Conservation (phyloP, 2,329 filamentous ascomycete species). For the Epichloe gansuensis region DNA sequence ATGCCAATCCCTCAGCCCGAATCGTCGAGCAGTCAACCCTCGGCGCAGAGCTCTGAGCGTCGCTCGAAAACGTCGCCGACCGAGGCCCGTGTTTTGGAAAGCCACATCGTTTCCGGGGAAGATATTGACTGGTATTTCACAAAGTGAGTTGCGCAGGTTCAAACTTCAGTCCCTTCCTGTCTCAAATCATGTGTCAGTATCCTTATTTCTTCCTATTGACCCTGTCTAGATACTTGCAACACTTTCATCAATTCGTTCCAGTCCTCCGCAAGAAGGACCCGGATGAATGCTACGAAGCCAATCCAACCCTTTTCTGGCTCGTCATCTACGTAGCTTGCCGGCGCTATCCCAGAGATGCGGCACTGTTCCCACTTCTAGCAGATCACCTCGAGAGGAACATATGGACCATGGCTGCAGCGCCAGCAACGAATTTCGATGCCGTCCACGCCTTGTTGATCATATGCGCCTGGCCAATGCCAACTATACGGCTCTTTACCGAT, state of each 20-base stretch:
- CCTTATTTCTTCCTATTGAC: not conserved
- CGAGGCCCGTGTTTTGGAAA: slow-evolving; percentile 32
- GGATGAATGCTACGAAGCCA: slow-evolving; percentile 36
- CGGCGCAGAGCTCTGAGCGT: slow-evolving; percentile 9
- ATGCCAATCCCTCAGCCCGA: slow-evolving; percentile 15
- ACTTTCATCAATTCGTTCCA: slow-evolving; percentile 41
- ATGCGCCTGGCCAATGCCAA: slow-evolving; percentile 39
- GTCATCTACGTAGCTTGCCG: slow-evolving; percentile 38
- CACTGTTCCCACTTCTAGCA: slow-evolving; percentile 31
- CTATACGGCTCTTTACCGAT: slow-evolving; percentile 38
- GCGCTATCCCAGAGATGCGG: slow-evolving; percentile 32
- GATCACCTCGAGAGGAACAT: slow-evolving; percentile 36
- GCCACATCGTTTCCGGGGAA: slow-evolving; percentile 35
- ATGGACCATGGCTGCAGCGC: slow-evolving; percentile 28
- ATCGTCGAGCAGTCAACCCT: slow-evolving; percentile 9
- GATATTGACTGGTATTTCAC: slow-evolving; percentile 46
- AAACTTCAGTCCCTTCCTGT: not conserved
- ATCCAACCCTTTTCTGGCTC: slow-evolving; percentile 41
- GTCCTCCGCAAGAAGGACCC: slow-evolving; percentile 37
- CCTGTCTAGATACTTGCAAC: slow-evolving; percentile 33
- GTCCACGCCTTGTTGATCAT: slow-evolving; percentile 41
- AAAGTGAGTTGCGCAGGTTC: slow-evolving; percentile 22
- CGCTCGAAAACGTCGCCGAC: slow-evolving; percentile 16
- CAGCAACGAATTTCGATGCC: slow-evolving; percentile 32
- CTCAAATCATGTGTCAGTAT: not conserved